phyloP scores from a whole-genome alignment of 1,284 basidiomycete genomes.

The Cryptococcus maquisensis region DNA sequence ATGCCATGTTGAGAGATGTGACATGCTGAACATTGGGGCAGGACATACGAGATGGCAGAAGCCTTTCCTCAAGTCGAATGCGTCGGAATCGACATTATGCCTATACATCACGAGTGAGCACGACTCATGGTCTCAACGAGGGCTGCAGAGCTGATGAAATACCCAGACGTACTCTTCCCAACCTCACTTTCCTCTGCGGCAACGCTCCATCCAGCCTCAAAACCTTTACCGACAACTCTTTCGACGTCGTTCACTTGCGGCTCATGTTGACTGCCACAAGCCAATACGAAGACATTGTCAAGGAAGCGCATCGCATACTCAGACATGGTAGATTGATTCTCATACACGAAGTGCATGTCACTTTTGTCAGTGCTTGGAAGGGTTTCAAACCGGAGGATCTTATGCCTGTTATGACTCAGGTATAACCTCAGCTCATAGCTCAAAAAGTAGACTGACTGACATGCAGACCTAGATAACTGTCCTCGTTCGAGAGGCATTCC shows the following conservation, averaged over 20 bases:
- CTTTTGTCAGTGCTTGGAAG: slow-evolving; percentile 6
- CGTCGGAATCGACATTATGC: too few relatives aligned
- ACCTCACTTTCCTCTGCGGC: slow-evolving; percentile 17
- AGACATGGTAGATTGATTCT: slow-evolving; percentile 15
- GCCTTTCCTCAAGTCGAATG: too few relatives aligned
- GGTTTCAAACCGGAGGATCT: slow-evolving; percentile 5
- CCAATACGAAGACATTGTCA: slow-evolving; percentile 8
- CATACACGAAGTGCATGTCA: slow-evolving; percentile 15
- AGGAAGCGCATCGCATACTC: slow-evolving; percentile 14
- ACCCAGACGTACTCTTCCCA: background rate
- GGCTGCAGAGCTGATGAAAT: too few relatives aligned
- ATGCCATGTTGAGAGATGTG: too few relatives aligned
- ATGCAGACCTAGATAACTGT: background rate
- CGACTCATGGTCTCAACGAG: too few relatives aligned
- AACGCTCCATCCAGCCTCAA: slow-evolving; percentile 8
- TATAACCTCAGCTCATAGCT: background rate
- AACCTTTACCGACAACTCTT: slow-evolving; percentile 10
- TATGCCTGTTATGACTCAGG: slow-evolving; percentile 6
- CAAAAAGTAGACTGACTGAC: background rate
- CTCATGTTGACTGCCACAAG: slow-evolving; percentile 15
- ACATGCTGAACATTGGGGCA: too few relatives aligned
- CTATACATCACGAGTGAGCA: too few relatives aligned
- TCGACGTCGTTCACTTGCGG: slow-evolving; percentile 20
- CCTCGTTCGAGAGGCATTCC: background rate
- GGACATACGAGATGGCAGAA: too few relatives aligned